phyloP scores from a whole-genome alignment of 495 filamentous ascomycete genomes.

The Trichocladium uniseriatum region DNA sequence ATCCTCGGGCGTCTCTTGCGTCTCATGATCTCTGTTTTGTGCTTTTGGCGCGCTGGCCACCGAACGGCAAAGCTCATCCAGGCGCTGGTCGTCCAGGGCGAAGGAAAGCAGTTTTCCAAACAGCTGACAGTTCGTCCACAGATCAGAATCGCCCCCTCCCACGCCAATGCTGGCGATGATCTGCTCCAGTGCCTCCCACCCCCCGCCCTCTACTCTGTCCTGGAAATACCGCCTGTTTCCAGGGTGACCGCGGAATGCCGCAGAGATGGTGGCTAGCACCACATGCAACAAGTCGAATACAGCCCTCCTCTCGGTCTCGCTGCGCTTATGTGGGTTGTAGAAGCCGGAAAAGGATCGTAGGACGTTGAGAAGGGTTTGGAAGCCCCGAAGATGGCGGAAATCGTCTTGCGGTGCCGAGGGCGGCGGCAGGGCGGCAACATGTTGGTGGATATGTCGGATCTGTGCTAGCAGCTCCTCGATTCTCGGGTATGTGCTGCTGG shows the following conservation, averaged over 20 bases:
- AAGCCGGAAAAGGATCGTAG: slow-evolving; percentile 59
- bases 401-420: slow-evolving; percentile 53
- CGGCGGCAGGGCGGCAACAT: slow-evolving; percentile 38
- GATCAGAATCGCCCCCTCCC: slow-evolving; percentile 48
- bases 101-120: slow-evolving; percentile 82
- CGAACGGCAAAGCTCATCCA: slow-evolving; percentile 43
- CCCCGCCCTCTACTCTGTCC: slow-evolving; percentile 59
- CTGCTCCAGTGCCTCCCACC: slow-evolving; percentile 67
- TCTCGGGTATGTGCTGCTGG: slow-evolving; percentile 32
- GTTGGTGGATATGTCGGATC: slow-evolving; percentile 36
- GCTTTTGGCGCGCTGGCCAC: slow-evolving; percentile 10
- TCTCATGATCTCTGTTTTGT: not conserved
- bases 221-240: slow-evolving; percentile 85
- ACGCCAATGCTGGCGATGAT: slow-evolving; percentile 52
- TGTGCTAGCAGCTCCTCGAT: slow-evolving; percentile 33
- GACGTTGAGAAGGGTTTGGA: slow-evolving; percentile 61
- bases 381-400: slow-evolving; percentile 76
- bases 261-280: slow-evolving; percentile 60
- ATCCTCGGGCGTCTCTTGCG: not conserved
- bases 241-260: slow-evolving; percentile 67
- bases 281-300: slow-evolving; percentile 63
- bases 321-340: slow-evolving; percentile 55
- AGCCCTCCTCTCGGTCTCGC: slow-evolving; percentile 48
- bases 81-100: slow-evolving; percentile 64
- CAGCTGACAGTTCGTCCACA: slow-evolving; percentile 59